Percentiles rank a stretch among this genome's conserved stretches.
Conservation (phyloP, 345 rosid species). For the Trapa incisa region DNA sequence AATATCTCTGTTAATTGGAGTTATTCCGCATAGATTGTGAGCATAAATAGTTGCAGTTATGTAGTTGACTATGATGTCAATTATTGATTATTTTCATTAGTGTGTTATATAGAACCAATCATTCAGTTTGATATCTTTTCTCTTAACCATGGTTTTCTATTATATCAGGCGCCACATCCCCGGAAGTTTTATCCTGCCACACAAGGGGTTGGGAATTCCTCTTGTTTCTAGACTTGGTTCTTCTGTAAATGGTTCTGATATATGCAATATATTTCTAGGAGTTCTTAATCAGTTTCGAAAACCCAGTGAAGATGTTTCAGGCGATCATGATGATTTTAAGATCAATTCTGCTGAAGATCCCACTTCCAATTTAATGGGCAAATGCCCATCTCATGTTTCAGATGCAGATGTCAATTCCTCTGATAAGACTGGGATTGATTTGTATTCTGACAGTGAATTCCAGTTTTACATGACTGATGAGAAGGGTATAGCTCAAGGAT, state of each 20-base stretch:
- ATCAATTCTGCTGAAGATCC: constrained; percentile 29
- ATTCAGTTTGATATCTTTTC: neutral
- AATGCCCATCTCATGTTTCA: constrained; percentile 21
- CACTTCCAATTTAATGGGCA: constrained; percentile 12
- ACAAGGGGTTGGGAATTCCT: constrained; percentile 73
- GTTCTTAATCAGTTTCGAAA: constrained; percentile 49
- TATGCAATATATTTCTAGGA: constrained; percentile 41
- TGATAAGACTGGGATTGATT: constrained; percentile 20
- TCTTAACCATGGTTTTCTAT: constrained; percentile 7
- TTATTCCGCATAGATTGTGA: too few relatives aligned
- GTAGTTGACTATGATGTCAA: too few relatives aligned
- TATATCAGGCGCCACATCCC: constrained; percentile 48
- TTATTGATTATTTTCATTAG: too few relatives aligned
- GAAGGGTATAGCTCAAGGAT: constrained; percentile 43
- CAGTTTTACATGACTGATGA: constrained; percentile 55
- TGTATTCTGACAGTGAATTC: constrained; percentile 38
- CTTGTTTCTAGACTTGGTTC: constrained; percentile 52
- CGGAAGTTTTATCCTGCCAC: constrained; percentile 40
- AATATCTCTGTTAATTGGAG: neutral
- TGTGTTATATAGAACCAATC: neutral
- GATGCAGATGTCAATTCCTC: constrained; percentile 16
- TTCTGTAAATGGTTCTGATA: constrained; percentile 44
- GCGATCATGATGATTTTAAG: neutral
- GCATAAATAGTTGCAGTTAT: too few relatives aligned
- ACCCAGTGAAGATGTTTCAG: constrained; percentile 24